Evolutionary conservation across 2,329 filamentous ascomycete genomes (phyloP), one percentile per base, ranked within the genome.

Genomic region (Ceratocystis ficicola): DNA sequence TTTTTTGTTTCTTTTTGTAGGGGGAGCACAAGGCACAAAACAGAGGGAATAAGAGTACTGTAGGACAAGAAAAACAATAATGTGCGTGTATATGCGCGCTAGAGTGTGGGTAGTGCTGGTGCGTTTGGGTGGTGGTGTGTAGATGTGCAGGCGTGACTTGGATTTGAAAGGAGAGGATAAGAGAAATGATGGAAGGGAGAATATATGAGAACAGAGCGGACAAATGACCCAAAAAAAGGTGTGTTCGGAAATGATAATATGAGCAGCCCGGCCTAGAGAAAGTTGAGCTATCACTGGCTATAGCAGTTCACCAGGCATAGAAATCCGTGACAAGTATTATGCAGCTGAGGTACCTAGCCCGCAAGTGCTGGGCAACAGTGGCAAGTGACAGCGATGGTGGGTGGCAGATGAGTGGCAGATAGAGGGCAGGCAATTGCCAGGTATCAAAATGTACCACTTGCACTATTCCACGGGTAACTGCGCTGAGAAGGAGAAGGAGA

Each of bases 201-300:
- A n/a, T n/a, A 22, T n/a, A 8, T n/a, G 46, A n/a, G 20, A 22
- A 10, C 20, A 22, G 46, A 48, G 17, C 36, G 65, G 22, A 48
- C 30, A 68, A 20, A 46, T 20, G 32, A 67, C 57, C 41, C 44
- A 41, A 22, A 60, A 41, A 41, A 41, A 15, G 36, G 10, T 41
- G 15, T 41, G 12, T 41, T 41, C 12, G 36, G 36, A 41, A 41
- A 41, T 41, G 5, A 41, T 41, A 15, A 41, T 41, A 41, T 15
- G 36, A 10, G 36, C 36, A 12, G 36, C 36, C 36, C 36, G 36
- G 12, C 36, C 36, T 41, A 10, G 36, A 41, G 36, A 41, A 41
- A 15, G 36, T 41, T 41, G 36, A 41, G 36, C 36, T 41, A 41
- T 41, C 36, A 41, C 36, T 41, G 36, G 36, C 10, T 41, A 1